A percentile compares a stretch with the other conserved stretches of the same genome.
Conservation (phyloP, 2,329 filamentous ascomycete species). For the Leptographium flavum region DNA sequence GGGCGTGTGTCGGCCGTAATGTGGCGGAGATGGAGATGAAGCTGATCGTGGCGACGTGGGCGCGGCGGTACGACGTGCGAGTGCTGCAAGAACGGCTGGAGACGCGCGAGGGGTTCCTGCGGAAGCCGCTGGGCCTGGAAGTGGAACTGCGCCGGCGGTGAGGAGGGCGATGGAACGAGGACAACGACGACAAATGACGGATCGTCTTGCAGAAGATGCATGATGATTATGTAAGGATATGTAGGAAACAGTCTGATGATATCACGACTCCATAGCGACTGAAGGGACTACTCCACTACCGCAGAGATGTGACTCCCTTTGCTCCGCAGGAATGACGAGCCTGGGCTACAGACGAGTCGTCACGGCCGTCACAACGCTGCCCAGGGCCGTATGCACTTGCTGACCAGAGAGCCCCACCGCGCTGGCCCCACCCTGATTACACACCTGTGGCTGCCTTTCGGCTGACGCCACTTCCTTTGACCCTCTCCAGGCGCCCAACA, state of each 20-base stretch:
- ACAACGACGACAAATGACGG: neutral
- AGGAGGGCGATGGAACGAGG: neutral
- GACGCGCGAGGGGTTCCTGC: constrained; percentile 66
- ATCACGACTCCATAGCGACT: too few species aligned
- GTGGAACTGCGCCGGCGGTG: constrained; percentile 26
- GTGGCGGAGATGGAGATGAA: constrained; percentile 84
- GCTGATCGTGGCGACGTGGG: constrained; percentile 59
- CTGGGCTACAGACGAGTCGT: too few species aligned
- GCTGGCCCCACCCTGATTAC: too few species aligned
- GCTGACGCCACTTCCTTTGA: neutral
- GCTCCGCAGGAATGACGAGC: too few species aligned
- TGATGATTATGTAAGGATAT: too few species aligned
- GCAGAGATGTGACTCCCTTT: too few species aligned
- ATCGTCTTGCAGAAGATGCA: too few species aligned
- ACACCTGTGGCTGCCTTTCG: neutral
- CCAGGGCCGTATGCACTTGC: too few species aligned
- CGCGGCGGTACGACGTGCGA: constrained; percentile 31
- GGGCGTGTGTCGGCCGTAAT: constrained; percentile 63
- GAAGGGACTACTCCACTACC: too few species aligned
- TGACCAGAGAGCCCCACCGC: too few species aligned
- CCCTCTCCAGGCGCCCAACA: neutral
- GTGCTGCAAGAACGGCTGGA: constrained; percentile 49
- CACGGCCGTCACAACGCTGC: too few species aligned
- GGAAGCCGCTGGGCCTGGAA: constrained; percentile 59
- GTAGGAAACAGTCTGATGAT: too few species aligned